phyloP scores from a whole-genome alignment of 2,329 filamentous ascomycete genomes.

The Ophiostoma sp. region DNA sequence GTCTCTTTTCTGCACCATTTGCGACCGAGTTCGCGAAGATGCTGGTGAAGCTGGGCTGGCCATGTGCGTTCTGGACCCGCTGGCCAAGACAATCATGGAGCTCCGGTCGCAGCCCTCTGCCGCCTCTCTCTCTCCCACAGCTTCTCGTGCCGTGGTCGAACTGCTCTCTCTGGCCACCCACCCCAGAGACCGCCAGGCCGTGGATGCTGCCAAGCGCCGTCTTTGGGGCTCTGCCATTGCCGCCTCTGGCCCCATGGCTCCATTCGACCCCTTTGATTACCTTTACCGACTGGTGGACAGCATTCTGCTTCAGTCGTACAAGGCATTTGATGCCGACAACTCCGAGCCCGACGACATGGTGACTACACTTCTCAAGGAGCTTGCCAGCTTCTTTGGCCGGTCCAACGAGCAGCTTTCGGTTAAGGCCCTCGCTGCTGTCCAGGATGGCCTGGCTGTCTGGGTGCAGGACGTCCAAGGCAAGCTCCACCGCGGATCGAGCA shows the following conservation, averaged over 20 bases:
- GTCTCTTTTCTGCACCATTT: slow-evolving; percentile 58
- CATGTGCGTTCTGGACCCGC: slow-evolving; percentile 67
- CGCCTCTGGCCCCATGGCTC: slow-evolving; percentile 41
- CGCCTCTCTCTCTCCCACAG: slow-evolving; percentile 32
- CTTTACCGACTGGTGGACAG: slow-evolving; percentile 62
- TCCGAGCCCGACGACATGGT: slow-evolving; percentile 34
- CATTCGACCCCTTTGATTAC: slow-evolving; percentile 63
- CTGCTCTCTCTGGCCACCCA: slow-evolving; percentile 52
- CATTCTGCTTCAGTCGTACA: slow-evolving; percentile 55
- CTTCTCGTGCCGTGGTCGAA: slow-evolving; percentile 42
- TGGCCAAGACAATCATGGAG: slow-evolving; percentile 59
- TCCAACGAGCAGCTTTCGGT: slow-evolving; percentile 53
- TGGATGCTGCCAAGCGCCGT: slow-evolving; percentile 65
- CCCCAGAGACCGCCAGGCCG: slow-evolving; percentile 60
- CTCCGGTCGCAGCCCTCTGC: slow-evolving; percentile 33
- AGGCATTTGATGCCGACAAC: slow-evolving; percentile 40
- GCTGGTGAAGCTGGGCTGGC: slow-evolving; percentile 67
- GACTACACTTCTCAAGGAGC: slow-evolving; percentile 52
- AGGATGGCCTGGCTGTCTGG: slow-evolving; percentile 64
- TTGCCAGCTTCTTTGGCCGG: slow-evolving; percentile 54
- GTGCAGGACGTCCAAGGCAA: slow-evolving; percentile 57
- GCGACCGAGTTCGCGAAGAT: slow-evolving; percentile 59
- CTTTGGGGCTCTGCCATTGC: slow-evolving; percentile 61
- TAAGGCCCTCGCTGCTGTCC: slow-evolving; percentile 59
- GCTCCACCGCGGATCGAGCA: slow-evolving; percentile 42